These are phyloP conservation scores for Chaetomium strumarium DNA, from an alignment of 2,329 filamentous ascomycete genomes.

Conservation along the genomic window DNA sequence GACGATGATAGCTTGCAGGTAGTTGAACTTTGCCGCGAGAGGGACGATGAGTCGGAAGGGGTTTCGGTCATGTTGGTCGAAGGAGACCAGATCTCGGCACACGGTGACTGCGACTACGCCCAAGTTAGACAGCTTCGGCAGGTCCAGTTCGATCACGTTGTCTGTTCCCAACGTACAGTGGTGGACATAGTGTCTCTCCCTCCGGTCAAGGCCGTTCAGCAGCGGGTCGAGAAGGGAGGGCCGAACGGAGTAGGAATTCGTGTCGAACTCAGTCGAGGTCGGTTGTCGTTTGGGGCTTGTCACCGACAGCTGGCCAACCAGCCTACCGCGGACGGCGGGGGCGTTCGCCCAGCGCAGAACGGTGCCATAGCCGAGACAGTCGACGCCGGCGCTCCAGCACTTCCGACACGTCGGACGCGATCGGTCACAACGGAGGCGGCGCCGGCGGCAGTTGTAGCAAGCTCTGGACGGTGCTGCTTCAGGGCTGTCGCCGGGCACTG, in stretches of 20 bases:
- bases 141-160: too few species aligned
- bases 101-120: constrained; percentile 39
- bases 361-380: constrained; percentile 57
- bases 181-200: constrained; percentile 42
- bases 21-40: constrained; percentile 36
- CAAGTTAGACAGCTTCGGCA: background rate
- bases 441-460: constrained; percentile 58
- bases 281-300: background rate
- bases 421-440: constrained; percentile 56
- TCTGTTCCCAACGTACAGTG: constrained; percentile 38
- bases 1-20: constrained; percentile 43
- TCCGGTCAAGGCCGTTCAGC: constrained; percentile 46
- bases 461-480: constrained; percentile 26
- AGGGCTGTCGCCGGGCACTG: background rate
- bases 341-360: constrained; percentile 53
- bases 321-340: constrained; percentile 44
- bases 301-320: constrained; percentile 23
- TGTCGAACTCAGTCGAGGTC: background rate
- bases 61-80: constrained; percentile 39
- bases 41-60: constrained; percentile 42
- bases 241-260: background rate
- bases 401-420: constrained; percentile 55
- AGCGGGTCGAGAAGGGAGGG: constrained; percentile 46
- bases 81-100: constrained; percentile 47
- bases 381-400: constrained; percentile 48